phyloP scores from a whole-genome alignment of 768 basidiomycete species.

The Rickenella mellea region DNA sequence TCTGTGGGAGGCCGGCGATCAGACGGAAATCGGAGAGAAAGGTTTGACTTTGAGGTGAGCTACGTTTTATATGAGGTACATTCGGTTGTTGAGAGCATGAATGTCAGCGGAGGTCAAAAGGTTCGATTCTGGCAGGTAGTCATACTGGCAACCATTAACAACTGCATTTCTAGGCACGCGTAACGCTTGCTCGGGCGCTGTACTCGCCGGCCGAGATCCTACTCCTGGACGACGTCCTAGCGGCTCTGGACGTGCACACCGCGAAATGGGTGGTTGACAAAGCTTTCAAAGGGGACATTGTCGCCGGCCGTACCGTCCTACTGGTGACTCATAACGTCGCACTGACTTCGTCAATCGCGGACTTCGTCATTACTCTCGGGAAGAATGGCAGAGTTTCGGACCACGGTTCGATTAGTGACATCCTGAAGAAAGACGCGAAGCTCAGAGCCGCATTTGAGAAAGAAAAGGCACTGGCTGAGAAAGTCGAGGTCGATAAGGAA shows the following conservation, averaged over 20 bases:
- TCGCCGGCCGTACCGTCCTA: constrained; percentile 25
- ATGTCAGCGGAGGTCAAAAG: constrained; percentile 34
- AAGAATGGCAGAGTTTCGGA: not conserved
- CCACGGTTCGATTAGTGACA: not conserved
- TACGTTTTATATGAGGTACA: too few species aligned
- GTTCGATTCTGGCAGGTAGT: constrained; percentile 22
- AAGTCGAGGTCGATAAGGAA: constrained; percentile 13
- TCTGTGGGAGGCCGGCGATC: constrained; percentile 35
- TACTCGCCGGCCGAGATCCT: constrained; percentile 32
- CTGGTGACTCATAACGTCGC: constrained; percentile 57
- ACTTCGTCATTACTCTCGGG: constrained; percentile 70
- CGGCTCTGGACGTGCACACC: constrained; percentile 31
- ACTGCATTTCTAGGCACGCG: constrained; percentile 21
- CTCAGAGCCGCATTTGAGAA: constrained; percentile 8
- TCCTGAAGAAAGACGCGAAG: not conserved
- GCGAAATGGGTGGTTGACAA: constrained; percentile 27
- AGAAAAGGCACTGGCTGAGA: constrained; percentile 12
- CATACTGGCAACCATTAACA: not conserved
- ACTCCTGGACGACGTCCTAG: constrained; percentile 40
- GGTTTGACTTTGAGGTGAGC: constrained; percentile 33
- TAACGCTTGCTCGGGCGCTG: constrained; percentile 37
- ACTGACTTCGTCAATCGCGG: constrained; percentile 70
- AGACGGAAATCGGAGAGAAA: constrained; percentile 53
- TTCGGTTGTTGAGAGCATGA: not conserved
- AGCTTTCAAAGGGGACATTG: constrained; percentile 22